Evolutionary conservation across 75 land plant species (phyloP).

Genomic region (Cupressus sempervirens): DNA sequence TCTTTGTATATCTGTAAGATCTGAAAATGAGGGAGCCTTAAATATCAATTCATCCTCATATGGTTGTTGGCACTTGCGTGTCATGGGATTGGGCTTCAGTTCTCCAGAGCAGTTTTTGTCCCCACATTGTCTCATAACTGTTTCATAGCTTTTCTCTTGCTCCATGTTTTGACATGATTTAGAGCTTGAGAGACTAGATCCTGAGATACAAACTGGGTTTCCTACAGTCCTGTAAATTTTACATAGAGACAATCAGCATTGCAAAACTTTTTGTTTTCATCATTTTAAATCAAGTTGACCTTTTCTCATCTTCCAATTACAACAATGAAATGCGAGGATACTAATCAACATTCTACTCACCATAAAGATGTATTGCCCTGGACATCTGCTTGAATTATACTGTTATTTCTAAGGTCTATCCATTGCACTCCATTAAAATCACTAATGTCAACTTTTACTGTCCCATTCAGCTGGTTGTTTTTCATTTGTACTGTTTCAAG

Average conservation of each 20-base stretch:
- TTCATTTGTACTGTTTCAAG: conserved; percentile 32
- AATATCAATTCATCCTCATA: conserved; percentile 46
- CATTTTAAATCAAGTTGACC: background rate
- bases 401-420: conserved; percentile 47
- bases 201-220: conserved; percentile 40
- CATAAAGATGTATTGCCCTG: conserved; percentile 14
- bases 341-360: conserved; percentile 25
- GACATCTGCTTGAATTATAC: conserved; percentile 12
- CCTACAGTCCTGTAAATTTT: conserved; percentile 33
- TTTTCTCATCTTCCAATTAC: background rate
- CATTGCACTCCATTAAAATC: conserved; percentile 26
- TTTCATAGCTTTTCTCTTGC: conserved; percentile 31
- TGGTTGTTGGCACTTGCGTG: conserved; percentile 59
- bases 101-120: conserved; percentile 28
- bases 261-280: background rate
- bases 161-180: conserved; percentile 31
- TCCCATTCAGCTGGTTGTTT: conserved; percentile 43
- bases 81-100: conserved; percentile 45
- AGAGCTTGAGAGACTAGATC: conserved; percentile 15
- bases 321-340: background rate
- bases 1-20: conserved; percentile 26
- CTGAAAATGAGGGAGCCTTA: conserved; percentile 47
- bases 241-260: background rate
- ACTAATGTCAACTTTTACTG: conserved; percentile 26
- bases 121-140: conserved; percentile 49